Evolutionary conservation across 73 alveolate genomes (phyloP).

Genomic region (Tetrahymena elliotti): DNA sequence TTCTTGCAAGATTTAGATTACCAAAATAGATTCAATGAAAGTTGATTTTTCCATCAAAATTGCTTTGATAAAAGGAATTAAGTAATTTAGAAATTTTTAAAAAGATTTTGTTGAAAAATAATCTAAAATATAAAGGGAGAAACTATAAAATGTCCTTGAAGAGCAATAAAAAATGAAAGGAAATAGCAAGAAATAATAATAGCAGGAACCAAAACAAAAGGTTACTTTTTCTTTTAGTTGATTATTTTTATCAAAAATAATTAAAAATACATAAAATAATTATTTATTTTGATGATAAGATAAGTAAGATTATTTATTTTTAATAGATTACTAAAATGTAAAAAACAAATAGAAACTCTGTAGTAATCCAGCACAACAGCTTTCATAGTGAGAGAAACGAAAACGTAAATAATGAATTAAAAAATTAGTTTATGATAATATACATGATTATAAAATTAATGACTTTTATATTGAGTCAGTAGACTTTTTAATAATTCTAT

Average conservation of each 20-base stretch:
- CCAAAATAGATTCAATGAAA: background rate
- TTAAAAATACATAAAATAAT: background rate
- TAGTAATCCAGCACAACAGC: background rate
- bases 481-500: background rate
- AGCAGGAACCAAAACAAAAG: background rate
- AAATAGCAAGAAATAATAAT: background rate
- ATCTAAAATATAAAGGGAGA: background rate
- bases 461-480: background rate
- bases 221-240: background rate
- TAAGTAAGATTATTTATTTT: background rate
- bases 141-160: background rate
- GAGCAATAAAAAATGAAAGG: background rate
- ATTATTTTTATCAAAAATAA: background rate
- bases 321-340: background rate
- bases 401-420: background rate
- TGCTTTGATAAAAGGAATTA: background rate
- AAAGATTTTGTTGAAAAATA: background rate
- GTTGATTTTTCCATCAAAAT: background rate
- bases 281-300: no score
- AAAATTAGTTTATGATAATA: no score
- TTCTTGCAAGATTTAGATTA: background rate
- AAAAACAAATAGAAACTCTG: background rate
- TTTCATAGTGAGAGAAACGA: background rate
- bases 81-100: background rate
- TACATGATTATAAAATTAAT: background rate